A percentile compares a stretch with the other conserved stretches of the same genome.
These are phyloP conservation scores for Coniophora puteana DNA, from an alignment of 1,284 basidiomycete species.

Conservation along the genomic window DNA sequence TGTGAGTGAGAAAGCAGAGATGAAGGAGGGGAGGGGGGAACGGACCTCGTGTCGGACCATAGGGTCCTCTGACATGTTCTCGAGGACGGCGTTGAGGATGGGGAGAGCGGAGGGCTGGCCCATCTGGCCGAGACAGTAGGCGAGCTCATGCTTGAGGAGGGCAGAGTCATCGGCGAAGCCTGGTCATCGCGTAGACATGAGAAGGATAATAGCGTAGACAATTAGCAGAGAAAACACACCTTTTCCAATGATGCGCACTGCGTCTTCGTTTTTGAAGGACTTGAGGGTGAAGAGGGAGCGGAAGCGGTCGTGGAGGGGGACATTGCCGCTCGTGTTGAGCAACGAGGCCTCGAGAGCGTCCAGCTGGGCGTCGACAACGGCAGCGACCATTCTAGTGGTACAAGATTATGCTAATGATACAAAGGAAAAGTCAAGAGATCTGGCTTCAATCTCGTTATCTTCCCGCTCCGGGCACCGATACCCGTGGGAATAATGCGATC, in stretches of 20 bases:
- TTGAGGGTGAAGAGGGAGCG: constrained; percentile 94
- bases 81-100: constrained; percentile 75
- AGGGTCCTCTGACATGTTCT: constrained; percentile 73
- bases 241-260: constrained; percentile 83
- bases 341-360: constrained; percentile 62
- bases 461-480: too few species aligned
- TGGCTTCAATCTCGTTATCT: too few species aligned
- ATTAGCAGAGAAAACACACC: constrained; percentile 41
- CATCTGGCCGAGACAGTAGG: constrained; percentile 96
- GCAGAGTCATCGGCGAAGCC: constrained; percentile 88
- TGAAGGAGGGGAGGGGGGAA: constrained; percentile 7
- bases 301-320: constrained; percentile 87
- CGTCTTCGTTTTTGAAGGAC: constrained; percentile 75
- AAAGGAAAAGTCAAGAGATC: constrained; percentile 15
- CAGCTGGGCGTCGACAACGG: constrained; percentile 40
- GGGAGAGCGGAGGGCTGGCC: constrained; percentile 74
- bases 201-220: constrained; percentile 6
- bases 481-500: too few species aligned
- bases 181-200: constrained; percentile 27
- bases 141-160: constrained; percentile 94
- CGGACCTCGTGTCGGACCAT: constrained; percentile 97
- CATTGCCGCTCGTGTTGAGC: constrained; percentile 71
- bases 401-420: constrained; percentile 16
- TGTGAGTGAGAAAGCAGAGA: background rate
- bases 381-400: constrained; percentile 26